Evolutionary conservation across 2,329 filamentous ascomycete genomes (phyloP).

Genomic region (Shiraia sp.): DNA sequence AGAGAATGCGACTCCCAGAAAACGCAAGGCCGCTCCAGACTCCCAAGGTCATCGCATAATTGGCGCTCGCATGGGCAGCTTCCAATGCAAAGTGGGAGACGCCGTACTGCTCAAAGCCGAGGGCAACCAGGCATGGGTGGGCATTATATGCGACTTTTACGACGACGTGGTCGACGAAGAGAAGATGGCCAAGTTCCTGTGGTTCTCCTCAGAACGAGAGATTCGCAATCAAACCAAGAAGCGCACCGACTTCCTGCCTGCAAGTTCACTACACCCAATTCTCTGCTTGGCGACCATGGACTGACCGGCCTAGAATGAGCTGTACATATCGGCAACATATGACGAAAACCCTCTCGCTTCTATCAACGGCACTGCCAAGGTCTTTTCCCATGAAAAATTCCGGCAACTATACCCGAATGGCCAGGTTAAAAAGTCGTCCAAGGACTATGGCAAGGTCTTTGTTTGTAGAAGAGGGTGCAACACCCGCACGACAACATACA

Average conservation of each 20-base stretch:
- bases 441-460: constrained; percentile 83
- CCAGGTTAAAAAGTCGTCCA: constrained; percentile 71
- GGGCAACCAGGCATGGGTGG: constrained; percentile 90
- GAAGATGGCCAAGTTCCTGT: constrained; percentile 88
- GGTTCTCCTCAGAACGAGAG: constrained; percentile 92
- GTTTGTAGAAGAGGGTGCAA: constrained; percentile 89
- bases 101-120: constrained; percentile 86
- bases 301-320: constrained; percentile 68
- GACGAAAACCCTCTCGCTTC: constrained; percentile 85
- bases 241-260: constrained; percentile 74
- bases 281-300: background rate
- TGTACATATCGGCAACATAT: constrained; percentile 86
- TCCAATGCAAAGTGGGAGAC: constrained; percentile 81
- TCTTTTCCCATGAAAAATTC: constrained; percentile 76
- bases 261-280: constrained; percentile 41
- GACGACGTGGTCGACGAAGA: constrained; percentile 62
- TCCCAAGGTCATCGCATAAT: constrained; percentile 60
- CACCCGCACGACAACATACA: constrained; percentile 85
- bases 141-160: constrained; percentile 80
- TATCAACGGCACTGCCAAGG: constrained; percentile 84
- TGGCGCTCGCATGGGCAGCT: constrained; percentile 79
- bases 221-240: constrained; percentile 83
- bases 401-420: constrained; percentile 72
- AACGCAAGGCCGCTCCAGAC: constrained; percentile 32
- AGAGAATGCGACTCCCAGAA: constrained; percentile 35